Percentiles rank a stretch among this genome's conserved stretches.
phyloP scores from a whole-genome alignment of 2,329 filamentous ascomycete genomes.

The Colletotrichum trifolii region DNA sequence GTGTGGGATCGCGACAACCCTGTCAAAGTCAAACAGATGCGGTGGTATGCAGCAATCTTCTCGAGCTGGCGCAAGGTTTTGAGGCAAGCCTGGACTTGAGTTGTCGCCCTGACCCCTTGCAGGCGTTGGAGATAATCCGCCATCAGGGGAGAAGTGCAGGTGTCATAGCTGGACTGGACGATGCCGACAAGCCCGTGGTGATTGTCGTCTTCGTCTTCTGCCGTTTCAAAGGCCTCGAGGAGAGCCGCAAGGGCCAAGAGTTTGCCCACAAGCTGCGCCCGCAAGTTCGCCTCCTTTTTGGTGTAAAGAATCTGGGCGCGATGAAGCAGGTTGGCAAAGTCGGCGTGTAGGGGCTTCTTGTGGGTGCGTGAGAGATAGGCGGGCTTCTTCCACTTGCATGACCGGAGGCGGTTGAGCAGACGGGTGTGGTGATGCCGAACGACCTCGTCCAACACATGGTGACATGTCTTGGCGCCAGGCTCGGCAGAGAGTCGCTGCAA shows the following conservation, averaged over 20 bases:
- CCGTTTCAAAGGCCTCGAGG: constrained; percentile 29
- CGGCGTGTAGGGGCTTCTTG: constrained; percentile 36
- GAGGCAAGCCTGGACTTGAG: constrained; percentile 36
- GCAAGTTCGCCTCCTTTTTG: constrained; percentile 24
- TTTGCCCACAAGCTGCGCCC: constrained; percentile 16
- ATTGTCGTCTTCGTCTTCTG: constrained; percentile 6
- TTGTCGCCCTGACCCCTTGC: constrained; percentile 26
- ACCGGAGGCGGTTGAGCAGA: constrained; percentile 37
- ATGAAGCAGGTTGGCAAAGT: constrained; percentile 32
- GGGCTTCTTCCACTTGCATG: constrained; percentile 35
- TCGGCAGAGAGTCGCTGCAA: constrained; percentile 16
- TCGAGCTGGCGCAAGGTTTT: constrained; percentile 36
- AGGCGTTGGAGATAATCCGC: constrained; percentile 31
- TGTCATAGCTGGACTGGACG: constrained; percentile 27
- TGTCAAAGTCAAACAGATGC: constrained; percentile 28
- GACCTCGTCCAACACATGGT: constrained; percentile 17
- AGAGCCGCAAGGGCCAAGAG: constrained; percentile 24
- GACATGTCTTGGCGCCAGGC: constrained; percentile 12
- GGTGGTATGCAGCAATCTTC: constrained; percentile 37
- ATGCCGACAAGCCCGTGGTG: constrained; percentile 22
- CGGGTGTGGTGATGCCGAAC: constrained; percentile 33
- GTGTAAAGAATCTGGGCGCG: constrained; percentile 32
- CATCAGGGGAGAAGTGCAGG: constrained; percentile 19
- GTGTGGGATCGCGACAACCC: constrained; percentile 18
- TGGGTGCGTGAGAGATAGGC: constrained; percentile 35